Evolutionary conservation across 228 moss, liverwort and hornwort genomes (phyloP), one percentile per base, ranked within the genome.

Genomic region (Sphagnum magellanicum): DNA sequence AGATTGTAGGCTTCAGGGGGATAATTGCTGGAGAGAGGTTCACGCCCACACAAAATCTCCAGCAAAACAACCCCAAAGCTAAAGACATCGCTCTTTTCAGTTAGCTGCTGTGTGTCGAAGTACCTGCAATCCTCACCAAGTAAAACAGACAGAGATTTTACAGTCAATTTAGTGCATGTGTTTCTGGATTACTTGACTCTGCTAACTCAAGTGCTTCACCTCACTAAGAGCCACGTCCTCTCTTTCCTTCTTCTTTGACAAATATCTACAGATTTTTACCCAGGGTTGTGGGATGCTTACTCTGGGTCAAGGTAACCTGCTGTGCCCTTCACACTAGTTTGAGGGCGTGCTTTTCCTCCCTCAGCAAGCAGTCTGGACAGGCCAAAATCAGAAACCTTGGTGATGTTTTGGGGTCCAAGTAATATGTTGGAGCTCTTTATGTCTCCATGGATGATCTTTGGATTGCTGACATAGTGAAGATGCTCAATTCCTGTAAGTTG

Each of bases 221-320:
- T 53, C 13, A 70, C 4, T 72, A 61, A 63, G 52, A 61, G 15
- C 57, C 61, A 67, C 49, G 49, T 63, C 47, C n/a, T 61, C 49
- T 55, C 50, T 57, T 5, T 50, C 58, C 32, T 48, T 8, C 57
- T 17, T 63, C 51, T 60, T 32, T 13, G 57, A 50, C 32, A 32
- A 32, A 32, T 32, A 3, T 32, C 49, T 65, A 47, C 46, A 47
- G 46, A 60, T 16, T n/a, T 50, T 48, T 47, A 9, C 3, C 6
- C n/a, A 15, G 0, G 6, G 64, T 46, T 65, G n/a, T 47, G 46
- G 64, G 5, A 7, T 65, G 13, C 76, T 78, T 85, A 95, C 94
- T 95, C 92, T 51, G 94, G 94, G 80, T 92, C 94, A 66, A 95
- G 84, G 72, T 95, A 95, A 64, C 92, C 94, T 59, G 89, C 87